Conservation (phyloP, 345 rosid genomes). For the Pistacia vera region DNA sequence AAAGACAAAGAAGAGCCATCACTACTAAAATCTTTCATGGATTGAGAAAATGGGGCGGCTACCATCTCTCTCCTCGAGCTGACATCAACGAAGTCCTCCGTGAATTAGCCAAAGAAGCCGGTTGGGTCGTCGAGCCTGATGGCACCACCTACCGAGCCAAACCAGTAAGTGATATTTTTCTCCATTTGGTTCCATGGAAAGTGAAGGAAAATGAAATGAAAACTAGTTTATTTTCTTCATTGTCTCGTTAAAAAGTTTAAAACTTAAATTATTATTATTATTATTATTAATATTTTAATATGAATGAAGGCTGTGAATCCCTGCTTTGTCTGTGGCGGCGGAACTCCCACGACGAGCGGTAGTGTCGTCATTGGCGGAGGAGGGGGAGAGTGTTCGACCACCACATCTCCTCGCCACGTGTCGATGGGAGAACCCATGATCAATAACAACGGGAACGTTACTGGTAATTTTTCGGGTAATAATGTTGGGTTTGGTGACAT, state of each 20-base stretch:
- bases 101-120: constrained; percentile 53
- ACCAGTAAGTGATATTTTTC: constrained; percentile 14
- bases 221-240: background rate
- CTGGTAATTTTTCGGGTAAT: background rate
- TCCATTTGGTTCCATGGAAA: background rate
- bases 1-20: constrained; percentile 52
- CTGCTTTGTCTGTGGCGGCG: constrained; percentile 43
- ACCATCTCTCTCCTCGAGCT: constrained; percentile 47
- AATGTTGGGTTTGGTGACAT: constrained; percentile 11
- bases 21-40: constrained; percentile 56
- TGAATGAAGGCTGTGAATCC: constrained; percentile 24
- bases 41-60: constrained; percentile 44
- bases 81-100: constrained; percentile 56
- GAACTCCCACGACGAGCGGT: constrained; percentile 31
- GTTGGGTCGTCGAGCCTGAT: constrained; percentile 53
- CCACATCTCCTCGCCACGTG: constrained; percentile 33
- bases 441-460: background rate
- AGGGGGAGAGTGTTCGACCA: constrained; percentile 36
- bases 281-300: background rate
- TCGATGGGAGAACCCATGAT: constrained; percentile 16
- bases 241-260: too few species aligned
- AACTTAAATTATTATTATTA: too few species aligned
- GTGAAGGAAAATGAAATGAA: background rate
- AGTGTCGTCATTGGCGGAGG: constrained; percentile 27
- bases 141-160: constrained; percentile 48